Percentiles rank a stretch among this genome's conserved stretches.
These are phyloP conservation scores for Solanum sparsipilum DNA, from an alignment of 257 asterid genomes.

Conservation along the genomic window DNA sequence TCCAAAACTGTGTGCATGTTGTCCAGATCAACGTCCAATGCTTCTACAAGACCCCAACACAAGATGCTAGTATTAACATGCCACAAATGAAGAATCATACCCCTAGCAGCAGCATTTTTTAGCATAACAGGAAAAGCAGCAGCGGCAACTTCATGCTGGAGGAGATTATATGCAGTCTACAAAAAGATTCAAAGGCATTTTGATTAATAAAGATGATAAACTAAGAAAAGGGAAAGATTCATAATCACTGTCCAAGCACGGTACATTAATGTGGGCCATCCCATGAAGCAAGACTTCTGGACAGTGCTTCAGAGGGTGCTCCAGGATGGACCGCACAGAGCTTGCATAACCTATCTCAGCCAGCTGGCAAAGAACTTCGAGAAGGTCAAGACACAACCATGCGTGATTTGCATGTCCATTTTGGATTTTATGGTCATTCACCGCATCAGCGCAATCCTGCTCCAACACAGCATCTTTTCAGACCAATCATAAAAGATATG, in stretches of 20 bases:
- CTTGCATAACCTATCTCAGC: slow-evolving; percentile 96
- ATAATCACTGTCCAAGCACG: slow-evolving; percentile 1
- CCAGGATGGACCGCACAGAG: slow-evolving; percentile 62
- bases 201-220: background rate
- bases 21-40: slow-evolving; percentile 57
- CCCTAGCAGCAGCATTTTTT: slow-evolving; percentile 31
- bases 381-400: slow-evolving; percentile 74
- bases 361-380: slow-evolving; percentile 75
- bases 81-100: slow-evolving; percentile 54
- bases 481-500: background rate
- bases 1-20: slow-evolving; percentile 50
- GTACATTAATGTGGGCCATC: slow-evolving; percentile 80
- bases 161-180: slow-evolving; percentile 91
- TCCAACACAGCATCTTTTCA: background rate
- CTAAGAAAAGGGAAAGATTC: background rate
- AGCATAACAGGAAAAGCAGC: slow-evolving; percentile 49
- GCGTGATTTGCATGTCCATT: slow-evolving; percentile 53
- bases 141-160: slow-evolving; percentile 68
- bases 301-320: slow-evolving; percentile 63
- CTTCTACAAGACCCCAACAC: slow-evolving; percentile 67
- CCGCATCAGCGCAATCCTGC: slow-evolving; percentile 56
- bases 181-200: slow-evolving; percentile 12
- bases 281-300: slow-evolving; percentile 89
- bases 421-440: slow-evolving; percentile 42
- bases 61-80: slow-evolving; percentile 61